phyloP scores from a whole-genome alignment of 805 yeast genomes.

The Yamadazyma kitorensis region DNA sequence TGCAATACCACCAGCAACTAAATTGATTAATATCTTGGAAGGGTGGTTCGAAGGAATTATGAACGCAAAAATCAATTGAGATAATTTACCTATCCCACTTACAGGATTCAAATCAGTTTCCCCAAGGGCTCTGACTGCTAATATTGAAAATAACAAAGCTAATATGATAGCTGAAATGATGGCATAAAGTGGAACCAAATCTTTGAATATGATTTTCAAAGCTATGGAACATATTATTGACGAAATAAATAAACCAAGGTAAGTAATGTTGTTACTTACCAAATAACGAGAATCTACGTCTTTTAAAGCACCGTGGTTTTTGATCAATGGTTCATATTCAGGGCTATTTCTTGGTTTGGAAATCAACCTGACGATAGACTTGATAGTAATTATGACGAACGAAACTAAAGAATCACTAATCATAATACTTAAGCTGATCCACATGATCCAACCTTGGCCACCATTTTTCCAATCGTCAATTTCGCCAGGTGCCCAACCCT shows the following conservation, averaged over 20 bases:
- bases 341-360: neutral
- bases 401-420: slow-evolving; percentile 86
- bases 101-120: slow-evolving; percentile 97
- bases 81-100: slow-evolving; percentile 91
- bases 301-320: neutral
- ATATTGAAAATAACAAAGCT: slow-evolving; percentile 74
- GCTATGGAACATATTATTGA: slow-evolving; percentile 65
- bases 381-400: slow-evolving; percentile 57
- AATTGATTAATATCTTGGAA: slow-evolving; percentile 76
- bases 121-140: slow-evolving; percentile 92
- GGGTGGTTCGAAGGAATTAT: slow-evolving; percentile 73
- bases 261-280: slow-evolving; percentile 48
- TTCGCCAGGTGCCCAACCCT: slow-evolving; percentile 87
- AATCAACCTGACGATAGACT: slow-evolving; percentile 27
- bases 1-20: slow-evolving; percentile 94
- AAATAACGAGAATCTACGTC: slow-evolving; percentile 34
- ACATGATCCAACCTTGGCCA: slow-evolving; percentile 95
- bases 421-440: slow-evolving; percentile 93
- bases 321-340: slow-evolving; percentile 1
- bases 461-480: slow-evolving; percentile 93
- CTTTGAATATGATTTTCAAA: slow-evolving; percentile 67
- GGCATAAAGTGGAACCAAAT: slow-evolving; percentile 67
- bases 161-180: slow-evolving; percentile 64
- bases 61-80: slow-evolving; percentile 84
- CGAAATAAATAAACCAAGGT: slow-evolving; percentile 62